Evolutionary conservation across 179 eudicot species (phyloP), one percentile per base, ranked within the genome.

Genomic region (Gypsophila paniculata): DNA sequence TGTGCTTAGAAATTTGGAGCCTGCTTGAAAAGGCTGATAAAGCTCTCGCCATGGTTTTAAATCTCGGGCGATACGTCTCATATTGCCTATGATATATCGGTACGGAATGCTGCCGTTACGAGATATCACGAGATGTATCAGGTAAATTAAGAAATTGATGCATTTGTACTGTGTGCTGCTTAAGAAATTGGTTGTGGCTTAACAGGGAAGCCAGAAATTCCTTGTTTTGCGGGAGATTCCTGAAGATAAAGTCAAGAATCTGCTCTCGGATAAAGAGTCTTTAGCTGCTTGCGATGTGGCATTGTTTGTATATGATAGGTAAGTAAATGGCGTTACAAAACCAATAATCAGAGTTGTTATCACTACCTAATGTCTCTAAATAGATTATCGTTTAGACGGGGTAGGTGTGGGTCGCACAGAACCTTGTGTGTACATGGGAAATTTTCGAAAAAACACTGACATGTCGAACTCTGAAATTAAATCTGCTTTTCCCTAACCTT

Each of bases 251-350:
- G 86, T 91, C 63, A 75, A 79, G 55, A 83, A 73, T 51, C 74
- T 94, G 69, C 79, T 94, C 46, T 76, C 83, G 8, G 65, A 54
- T 34, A 88, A 77, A 80, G 91, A 91, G 57, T 85, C 90, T 64
- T 81, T 91, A 70, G 97, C 94, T 71, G 85, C 86, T 26, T 94
- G 99, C 74, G 96, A 94, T 63, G 74, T 89, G 63, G 96, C 99
- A 39, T 81, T 94, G 42, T 94, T 94, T 85, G 89, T 94, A 15
- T 87, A 89, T 85, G 96, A 91, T 79, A 94, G 96, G 97, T 91
- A 74, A 60, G 73, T 22, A 18, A 59, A 13, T 22, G 23, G 23
- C 22, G 21, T 46, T 36, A 18, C 13, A 62, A 62, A 34, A 18
- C 2, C 21, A 55, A 7, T 55, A 0, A 55, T 55, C 26, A 9